phyloP scores from a whole-genome alignment of 768 basidiomycete genomes.

The Pleurotus ostreatus region DNA sequence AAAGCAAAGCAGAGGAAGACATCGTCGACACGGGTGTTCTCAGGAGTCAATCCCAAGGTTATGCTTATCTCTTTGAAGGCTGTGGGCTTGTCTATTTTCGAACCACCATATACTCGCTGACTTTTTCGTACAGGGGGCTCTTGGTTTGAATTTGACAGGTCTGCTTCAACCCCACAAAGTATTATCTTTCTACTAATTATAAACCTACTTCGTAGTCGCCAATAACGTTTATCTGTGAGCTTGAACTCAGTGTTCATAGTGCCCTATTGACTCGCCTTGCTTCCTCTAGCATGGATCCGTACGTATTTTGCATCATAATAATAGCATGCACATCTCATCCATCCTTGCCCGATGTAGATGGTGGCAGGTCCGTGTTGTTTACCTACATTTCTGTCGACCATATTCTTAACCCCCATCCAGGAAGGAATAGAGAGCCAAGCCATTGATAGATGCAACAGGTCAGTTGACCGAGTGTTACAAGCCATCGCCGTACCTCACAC shows the following conservation, averaged over 20 bases:
- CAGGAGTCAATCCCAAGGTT: conserved; percentile 58
- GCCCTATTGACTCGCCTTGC: conserved; percentile 7
- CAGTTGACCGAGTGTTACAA: neutral
- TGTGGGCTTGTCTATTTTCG: conserved; percentile 23
- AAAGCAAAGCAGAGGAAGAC: conserved; percentile 20
- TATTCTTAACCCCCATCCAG: conserved; percentile 23
- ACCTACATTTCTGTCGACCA: neutral
- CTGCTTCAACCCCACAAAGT: conserved; percentile 5
- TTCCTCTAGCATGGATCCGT: conserved; percentile 74
- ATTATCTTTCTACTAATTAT: neutral
- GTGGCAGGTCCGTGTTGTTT: conserved; percentile 54
- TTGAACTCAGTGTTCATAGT: neutral
- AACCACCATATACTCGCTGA: neutral
- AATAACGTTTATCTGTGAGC: conserved; percentile 82
- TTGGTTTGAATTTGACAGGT: conserved; percentile 81
- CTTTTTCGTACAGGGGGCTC: conserved; percentile 49
- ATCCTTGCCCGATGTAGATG: conserved; percentile 40
- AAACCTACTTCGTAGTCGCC: conserved; percentile 41
- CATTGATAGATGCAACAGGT: conserved; percentile 69
- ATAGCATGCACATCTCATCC: neutral
- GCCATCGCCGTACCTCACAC: neutral
- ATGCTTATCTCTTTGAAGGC: conserved; percentile 87
- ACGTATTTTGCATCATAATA: conserved; percentile 26
- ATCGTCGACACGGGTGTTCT: conserved; percentile 6
- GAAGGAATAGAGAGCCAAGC: conserved; percentile 86